These are phyloP conservation scores for Chamaenerion angustifolium DNA, from an alignment of 345 rosid species.

Conservation along the genomic window DNA sequence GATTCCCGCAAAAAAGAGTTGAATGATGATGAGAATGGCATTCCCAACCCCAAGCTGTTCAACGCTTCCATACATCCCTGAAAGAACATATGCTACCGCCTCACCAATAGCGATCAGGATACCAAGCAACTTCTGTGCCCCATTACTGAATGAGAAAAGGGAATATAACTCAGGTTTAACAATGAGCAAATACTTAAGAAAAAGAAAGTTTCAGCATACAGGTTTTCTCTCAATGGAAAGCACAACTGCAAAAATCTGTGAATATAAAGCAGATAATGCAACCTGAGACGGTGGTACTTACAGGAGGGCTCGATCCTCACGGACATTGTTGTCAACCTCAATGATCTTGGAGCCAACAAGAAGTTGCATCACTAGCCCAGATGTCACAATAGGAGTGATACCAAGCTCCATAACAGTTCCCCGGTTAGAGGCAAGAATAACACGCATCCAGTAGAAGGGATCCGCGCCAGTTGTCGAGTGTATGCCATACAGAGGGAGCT, in stretches of 20 bases:
- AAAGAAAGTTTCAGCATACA: too few species aligned
- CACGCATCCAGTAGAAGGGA: slow-evolving; percentile 24
- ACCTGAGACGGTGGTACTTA: slow-evolving; percentile 5
- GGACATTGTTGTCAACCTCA: slow-evolving; percentile 20
- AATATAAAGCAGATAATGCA: neutral
- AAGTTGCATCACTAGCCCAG: slow-evolving; percentile 20
- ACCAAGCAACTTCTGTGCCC: slow-evolving; percentile 4
- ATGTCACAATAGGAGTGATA: slow-evolving; percentile 21
- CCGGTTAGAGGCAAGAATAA: slow-evolving; percentile 20
- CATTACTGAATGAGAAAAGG: slow-evolving; percentile 1
- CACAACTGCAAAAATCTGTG: too few species aligned
- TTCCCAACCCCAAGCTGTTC: slow-evolving; percentile 7
- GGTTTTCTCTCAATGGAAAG: too few species aligned
- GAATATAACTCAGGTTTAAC: too few species aligned
- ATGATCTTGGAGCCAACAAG: slow-evolving; percentile 20
- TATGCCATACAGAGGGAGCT: slow-evolving; percentile 20
- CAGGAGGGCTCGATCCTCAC: slow-evolving; percentile 21
- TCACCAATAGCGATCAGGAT: slow-evolving; percentile 3
- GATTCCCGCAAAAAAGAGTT: slow-evolving; percentile 5
- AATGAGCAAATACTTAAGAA: too few species aligned
- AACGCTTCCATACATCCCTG: slow-evolving; percentile 6
- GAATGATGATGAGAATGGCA: slow-evolving; percentile 7
- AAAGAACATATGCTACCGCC: slow-evolving; percentile 6
- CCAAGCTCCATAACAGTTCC: slow-evolving; percentile 27
- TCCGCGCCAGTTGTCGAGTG: slow-evolving; percentile 21